These are phyloP conservation scores for Fusarium lyarnte DNA, from an alignment of 2,329 filamentous ascomycete genomes.

Conservation along the genomic window DNA sequence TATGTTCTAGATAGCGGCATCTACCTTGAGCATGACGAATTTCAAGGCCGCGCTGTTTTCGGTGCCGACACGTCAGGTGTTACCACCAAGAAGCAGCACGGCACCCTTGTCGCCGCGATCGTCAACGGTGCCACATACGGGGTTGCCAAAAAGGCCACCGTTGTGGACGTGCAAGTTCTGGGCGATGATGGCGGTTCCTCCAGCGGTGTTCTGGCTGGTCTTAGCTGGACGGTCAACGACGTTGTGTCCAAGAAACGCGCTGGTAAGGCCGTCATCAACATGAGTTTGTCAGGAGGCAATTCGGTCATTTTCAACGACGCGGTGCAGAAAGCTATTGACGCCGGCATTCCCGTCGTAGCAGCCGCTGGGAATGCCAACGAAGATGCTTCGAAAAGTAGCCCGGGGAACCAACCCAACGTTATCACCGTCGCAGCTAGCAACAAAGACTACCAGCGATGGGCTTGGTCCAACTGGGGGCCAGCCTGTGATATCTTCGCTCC, in stretches of 20 bases:
- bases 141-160: slow-evolving; percentile 18
- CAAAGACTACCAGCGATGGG: slow-evolving; percentile 47
- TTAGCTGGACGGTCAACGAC: slow-evolving; percentile 48
- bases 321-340: slow-evolving; percentile 26
- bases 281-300: slow-evolving; percentile 49
- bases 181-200: not conserved
- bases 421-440: slow-evolving; percentile 45
- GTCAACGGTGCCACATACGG: slow-evolving; percentile 18
- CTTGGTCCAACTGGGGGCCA: slow-evolving; percentile 56
- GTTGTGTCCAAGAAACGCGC: slow-evolving; percentile 40
- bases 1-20: slow-evolving; percentile 19
- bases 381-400: slow-evolving; percentile 10
- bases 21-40: not conserved
- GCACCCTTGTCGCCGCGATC: slow-evolving; percentile 16
- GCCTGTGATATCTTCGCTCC: slow-evolving; percentile 18
- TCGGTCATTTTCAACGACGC: slow-evolving; percentile 29
- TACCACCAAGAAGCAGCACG: not conserved
- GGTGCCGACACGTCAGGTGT: slow-evolving; percentile 7
- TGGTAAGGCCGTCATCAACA: slow-evolving; percentile 52
- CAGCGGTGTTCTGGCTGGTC: slow-evolving; percentile 40
- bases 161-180: slow-evolving; percentile 11
- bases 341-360: slow-evolving; percentile 51
- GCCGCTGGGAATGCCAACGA: slow-evolving; percentile 33
- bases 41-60: slow-evolving; percentile 3
- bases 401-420: slow-evolving; percentile 31